phyloP scores from a whole-genome alignment of 1,284 basidiomycete genomes.

The Ganoderma multipileum region DNA sequence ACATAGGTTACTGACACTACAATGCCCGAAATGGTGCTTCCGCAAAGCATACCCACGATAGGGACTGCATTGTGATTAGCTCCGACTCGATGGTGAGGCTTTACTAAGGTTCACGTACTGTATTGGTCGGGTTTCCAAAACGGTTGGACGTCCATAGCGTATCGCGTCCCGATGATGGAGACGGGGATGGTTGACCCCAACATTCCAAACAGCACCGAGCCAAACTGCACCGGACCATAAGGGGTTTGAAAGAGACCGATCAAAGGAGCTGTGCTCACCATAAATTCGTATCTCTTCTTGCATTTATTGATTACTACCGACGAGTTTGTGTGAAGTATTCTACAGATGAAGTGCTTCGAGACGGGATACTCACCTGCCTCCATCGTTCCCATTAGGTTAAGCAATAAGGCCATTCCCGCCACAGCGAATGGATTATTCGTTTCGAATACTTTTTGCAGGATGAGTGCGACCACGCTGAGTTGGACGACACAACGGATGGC shows the following conservation, averaged over 20 bases:
- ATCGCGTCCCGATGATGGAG: constrained; percentile 78
- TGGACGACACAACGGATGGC: constrained; percentile 80
- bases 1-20: constrained; percentile 73
- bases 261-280: constrained; percentile 54
- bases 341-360: background rate
- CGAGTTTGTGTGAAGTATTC: background rate
- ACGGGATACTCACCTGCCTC: constrained; percentile 58
- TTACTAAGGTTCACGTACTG: constrained; percentile 50
- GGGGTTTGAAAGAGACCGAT: constrained; percentile 7
- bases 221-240: constrained; percentile 58
- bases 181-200: constrained; percentile 81
- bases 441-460: constrained; percentile 79
- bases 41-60: constrained; percentile 88
- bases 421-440: constrained; percentile 78
- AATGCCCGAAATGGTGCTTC: constrained; percentile 78
- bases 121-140: constrained; percentile 87
- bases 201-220: constrained; percentile 72
- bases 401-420: constrained; percentile 69
- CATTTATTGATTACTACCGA: constrained; percentile 71
- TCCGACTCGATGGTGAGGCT: background rate
- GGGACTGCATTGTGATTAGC: constrained; percentile 60
- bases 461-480: constrained; percentile 72
- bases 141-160: constrained; percentile 76
- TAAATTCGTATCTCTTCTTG: constrained; percentile 73
- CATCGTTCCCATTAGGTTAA: constrained; percentile 77